These are phyloP conservation scores for Ocimum tenuiflorum DNA, from an alignment of 257 asterid genomes.

Conservation along the genomic window DNA sequence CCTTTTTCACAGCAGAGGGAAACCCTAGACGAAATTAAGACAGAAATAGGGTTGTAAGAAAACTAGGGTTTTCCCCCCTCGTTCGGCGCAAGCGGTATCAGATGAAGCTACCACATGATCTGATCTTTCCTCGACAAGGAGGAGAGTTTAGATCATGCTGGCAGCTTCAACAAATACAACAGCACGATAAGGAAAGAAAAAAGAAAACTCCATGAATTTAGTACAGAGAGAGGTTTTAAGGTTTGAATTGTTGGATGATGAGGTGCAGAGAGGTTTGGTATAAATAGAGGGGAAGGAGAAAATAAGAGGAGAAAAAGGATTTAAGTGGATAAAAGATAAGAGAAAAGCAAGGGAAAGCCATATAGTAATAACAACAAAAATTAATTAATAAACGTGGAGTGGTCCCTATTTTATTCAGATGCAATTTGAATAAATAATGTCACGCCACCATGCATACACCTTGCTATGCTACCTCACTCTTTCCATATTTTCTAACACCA, in stretches of 20 bases:
- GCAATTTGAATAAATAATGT: slow-evolving; percentile 39
- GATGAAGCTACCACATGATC: slow-evolving; percentile 88
- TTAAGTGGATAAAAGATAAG: slow-evolving; percentile 31
- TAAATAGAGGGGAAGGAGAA: slow-evolving; percentile 31
- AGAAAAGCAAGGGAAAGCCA: slow-evolving; percentile 19
- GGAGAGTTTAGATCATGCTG: slow-evolving; percentile 75
- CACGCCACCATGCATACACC: slow-evolving; percentile 31
- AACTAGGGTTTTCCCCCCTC: slow-evolving; percentile 2
- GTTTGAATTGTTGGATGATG: neutral
- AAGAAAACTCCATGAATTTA: too few species aligned
- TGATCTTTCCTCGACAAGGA: slow-evolving; percentile 29
- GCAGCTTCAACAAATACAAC: slow-evolving; percentile 68
- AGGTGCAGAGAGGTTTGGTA: slow-evolving; percentile 11
- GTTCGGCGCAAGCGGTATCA: slow-evolving; percentile 29
- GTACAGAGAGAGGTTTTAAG: too few species aligned
- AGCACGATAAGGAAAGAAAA: slow-evolving; percentile 27
- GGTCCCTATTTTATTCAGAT: slow-evolving; percentile 30
- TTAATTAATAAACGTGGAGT: slow-evolving; percentile 23
- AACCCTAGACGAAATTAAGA: slow-evolving; percentile 4
- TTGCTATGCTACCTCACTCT: neutral
- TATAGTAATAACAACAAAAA: slow-evolving; percentile 25
- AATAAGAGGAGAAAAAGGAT: slow-evolving; percentile 2
- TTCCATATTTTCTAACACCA: slow-evolving; percentile 29
- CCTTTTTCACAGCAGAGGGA: slow-evolving; percentile 10
- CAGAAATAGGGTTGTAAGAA: neutral